These are phyloP conservation scores for Polytrichum commune DNA, from an alignment of 225 moss, liverwort and hornwort genomes.

Conservation along the genomic window DNA sequence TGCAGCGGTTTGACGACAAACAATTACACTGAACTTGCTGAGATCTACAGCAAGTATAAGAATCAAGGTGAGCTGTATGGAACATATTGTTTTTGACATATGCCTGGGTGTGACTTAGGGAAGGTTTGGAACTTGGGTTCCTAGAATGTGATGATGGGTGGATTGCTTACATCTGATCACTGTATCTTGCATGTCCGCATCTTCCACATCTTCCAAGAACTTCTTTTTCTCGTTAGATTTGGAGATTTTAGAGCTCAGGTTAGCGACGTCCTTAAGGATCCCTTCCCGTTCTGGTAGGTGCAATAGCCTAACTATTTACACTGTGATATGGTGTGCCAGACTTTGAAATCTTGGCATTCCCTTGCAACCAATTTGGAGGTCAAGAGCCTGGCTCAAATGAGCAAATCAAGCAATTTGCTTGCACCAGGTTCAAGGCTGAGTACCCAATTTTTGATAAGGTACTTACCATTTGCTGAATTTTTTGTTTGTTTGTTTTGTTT, in stretches of 20 bases:
- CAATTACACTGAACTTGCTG: slow-evolving; percentile 83
- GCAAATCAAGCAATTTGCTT: slow-evolving; percentile 88
- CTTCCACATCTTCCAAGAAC: too few relatives aligned
- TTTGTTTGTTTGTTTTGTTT: background rate
- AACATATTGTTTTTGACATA: too few relatives aligned
- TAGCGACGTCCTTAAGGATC: too few relatives aligned
- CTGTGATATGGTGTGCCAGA: slow-evolving; percentile 32
- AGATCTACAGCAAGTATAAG: slow-evolving; percentile 58
- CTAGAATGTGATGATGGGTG: too few relatives aligned
- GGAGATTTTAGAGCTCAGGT: too few relatives aligned
- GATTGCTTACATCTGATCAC: too few relatives aligned
- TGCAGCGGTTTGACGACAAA: slow-evolving; percentile 71
- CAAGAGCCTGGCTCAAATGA: slow-evolving; percentile 89
- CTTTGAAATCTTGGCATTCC: slow-evolving; percentile 85
- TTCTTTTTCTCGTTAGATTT: too few relatives aligned
- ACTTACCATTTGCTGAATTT: background rate
- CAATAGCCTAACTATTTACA: too few relatives aligned
- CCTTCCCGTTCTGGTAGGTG: too few relatives aligned
- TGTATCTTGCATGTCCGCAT: too few relatives aligned
- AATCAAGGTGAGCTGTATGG: slow-evolving; percentile 34
- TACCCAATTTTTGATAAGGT: slow-evolving; percentile 96
- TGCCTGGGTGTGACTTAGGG: too few relatives aligned
- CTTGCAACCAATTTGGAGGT: slow-evolving; percentile 94
- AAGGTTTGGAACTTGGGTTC: too few relatives aligned
- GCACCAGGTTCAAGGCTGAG: slow-evolving; percentile 86